Evolutionary conservation across 352 stramenopile species (phyloP).

Genomic region (Halophytophthora polymorphica): DNA sequence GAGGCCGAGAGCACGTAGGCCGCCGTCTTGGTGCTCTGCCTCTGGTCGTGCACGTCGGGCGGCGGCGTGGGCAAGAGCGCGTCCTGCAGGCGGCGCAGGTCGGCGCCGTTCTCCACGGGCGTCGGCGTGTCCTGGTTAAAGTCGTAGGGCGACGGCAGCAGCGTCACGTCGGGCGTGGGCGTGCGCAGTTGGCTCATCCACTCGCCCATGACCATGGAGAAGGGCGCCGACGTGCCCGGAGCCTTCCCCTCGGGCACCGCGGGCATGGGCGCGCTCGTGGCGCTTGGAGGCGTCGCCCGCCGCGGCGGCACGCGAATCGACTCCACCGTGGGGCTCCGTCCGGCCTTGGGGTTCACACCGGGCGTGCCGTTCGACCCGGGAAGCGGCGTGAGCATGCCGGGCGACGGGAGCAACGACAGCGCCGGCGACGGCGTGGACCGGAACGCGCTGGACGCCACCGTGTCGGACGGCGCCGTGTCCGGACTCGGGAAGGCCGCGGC

Average conservation of each 20-base stretch:
- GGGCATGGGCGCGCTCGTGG: constrained; percentile 19
- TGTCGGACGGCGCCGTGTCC: too few relatives aligned
- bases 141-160: constrained; percentile 74
- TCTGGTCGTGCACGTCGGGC: constrained; percentile 53
- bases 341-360: constrained; percentile 8
- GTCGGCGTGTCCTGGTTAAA: constrained; percentile 78
- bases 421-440: constrained; percentile 27
- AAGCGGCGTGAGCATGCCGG: constrained; percentile 54
- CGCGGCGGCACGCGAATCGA: constrained; percentile 22
- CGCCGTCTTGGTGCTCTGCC: constrained; percentile 56
- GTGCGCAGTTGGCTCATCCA: constrained; percentile 80
- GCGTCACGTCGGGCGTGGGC: constrained; percentile 74
- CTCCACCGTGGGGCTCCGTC: constrained; percentile 37
- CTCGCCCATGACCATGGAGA: constrained; percentile 72
- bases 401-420: constrained; percentile 42
- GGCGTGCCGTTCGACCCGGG: constrained; percentile 5
- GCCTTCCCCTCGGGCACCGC: constrained; percentile 14
- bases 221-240: constrained; percentile 39
- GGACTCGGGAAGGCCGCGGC: too few relatives aligned
- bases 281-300: constrained; percentile 8
- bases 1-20: constrained; percentile 47
- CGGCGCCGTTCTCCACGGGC: constrained; percentile 64
- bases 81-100: constrained; percentile 70
- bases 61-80: constrained; percentile 70
- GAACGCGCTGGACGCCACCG: too few relatives aligned